These are phyloP conservation scores for Cryoendolithus antarcticus DNA, from an alignment of 2,329 filamentous ascomycete species.

Conservation along the genomic window DNA sequence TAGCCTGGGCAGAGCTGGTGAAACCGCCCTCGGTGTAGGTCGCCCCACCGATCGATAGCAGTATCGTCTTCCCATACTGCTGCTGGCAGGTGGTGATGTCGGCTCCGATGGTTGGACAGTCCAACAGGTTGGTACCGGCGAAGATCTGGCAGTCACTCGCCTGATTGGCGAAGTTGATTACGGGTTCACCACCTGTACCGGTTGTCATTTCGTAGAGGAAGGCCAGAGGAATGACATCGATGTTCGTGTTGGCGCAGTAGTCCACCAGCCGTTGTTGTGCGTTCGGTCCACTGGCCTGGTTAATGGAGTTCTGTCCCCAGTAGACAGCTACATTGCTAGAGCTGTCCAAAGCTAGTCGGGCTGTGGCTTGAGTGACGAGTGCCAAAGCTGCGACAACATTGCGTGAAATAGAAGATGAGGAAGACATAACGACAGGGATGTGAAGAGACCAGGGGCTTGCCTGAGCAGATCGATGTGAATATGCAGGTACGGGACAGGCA, in stretches of 20 bases:
- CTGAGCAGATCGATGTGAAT: too few species aligned
- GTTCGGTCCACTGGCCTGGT: constrained; percentile 29
- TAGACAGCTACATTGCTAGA: constrained; percentile 49
- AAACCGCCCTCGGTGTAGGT: constrained; percentile 61
- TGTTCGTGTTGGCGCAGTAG: constrained; percentile 44
- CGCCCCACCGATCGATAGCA: constrained; percentile 60
- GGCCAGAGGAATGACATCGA: constrained; percentile 50
- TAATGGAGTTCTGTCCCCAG: constrained; percentile 53
- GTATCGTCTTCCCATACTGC: constrained; percentile 52
- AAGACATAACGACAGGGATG: not conserved
- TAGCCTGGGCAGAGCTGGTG: constrained; percentile 38
- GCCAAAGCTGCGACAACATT: not conserved
- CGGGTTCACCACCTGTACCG: constrained; percentile 35
- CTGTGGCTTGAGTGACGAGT: not conserved
- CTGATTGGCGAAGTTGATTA: constrained; percentile 53
- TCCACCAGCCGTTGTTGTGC: constrained; percentile 44
- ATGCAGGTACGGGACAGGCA: too few species aligned
- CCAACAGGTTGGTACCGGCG: constrained; percentile 43
- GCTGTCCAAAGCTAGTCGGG: constrained; percentile 2
- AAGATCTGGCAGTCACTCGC: constrained; percentile 51
- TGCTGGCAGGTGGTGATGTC: constrained; percentile 49
- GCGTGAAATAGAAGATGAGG: not conserved
- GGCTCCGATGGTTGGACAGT: constrained; percentile 50
- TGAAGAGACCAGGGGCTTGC: not conserved
- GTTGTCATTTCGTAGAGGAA: constrained; percentile 47